phyloP scores from a whole-genome alignment of 2,329 filamentous ascomycete species.

The Xylaria digitata region DNA sequence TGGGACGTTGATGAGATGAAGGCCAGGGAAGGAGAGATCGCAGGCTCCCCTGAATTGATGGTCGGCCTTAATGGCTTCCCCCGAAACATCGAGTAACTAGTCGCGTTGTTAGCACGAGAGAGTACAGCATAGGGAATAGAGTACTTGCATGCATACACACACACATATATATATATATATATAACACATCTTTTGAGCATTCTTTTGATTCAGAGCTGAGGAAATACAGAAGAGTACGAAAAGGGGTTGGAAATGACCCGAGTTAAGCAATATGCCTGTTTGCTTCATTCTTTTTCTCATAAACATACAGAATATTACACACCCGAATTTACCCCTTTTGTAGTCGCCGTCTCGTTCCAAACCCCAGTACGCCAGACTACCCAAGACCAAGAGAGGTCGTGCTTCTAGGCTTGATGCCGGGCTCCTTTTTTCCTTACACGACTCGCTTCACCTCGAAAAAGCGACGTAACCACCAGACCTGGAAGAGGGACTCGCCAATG shows the following conservation, averaged over 20 bases:
- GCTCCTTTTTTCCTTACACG: slow-evolving; percentile 57
- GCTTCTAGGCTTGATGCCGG: slow-evolving; percentile 5
- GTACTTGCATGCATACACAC: not conserved
- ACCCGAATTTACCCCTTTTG: slow-evolving; percentile 31
- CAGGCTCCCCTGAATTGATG: slow-evolving; percentile 35
- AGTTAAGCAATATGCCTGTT: slow-evolving; percentile 34
- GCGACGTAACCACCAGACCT: slow-evolving; percentile 99
- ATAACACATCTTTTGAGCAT: not conserved
- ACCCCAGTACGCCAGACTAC: slow-evolving; percentile 44
- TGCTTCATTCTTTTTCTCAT: slow-evolving; percentile 36
- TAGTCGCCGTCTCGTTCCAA: slow-evolving; percentile 39
- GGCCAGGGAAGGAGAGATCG: slow-evolving; percentile 39
- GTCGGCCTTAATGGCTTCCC: slow-evolving; percentile 42
- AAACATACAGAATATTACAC: slow-evolving; percentile 40
- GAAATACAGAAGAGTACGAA: not conserved
- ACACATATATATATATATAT: no score
- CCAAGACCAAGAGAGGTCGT: slow-evolving; percentile 35
- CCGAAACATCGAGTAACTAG: slow-evolving; percentile 30
- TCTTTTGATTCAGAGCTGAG: not conserved
- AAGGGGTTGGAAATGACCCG: not conserved
- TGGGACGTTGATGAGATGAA: slow-evolving; percentile 44
- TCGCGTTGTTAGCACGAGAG: not conserved
- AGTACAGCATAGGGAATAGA: not conserved
- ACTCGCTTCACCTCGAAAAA: slow-evolving; percentile 91
- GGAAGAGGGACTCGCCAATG: slow-evolving; percentile 92